Evolutionary conservation across 2,329 filamentous ascomycete genomes (phyloP).

Genomic region (Verticillium nonalfalfae): DNA sequence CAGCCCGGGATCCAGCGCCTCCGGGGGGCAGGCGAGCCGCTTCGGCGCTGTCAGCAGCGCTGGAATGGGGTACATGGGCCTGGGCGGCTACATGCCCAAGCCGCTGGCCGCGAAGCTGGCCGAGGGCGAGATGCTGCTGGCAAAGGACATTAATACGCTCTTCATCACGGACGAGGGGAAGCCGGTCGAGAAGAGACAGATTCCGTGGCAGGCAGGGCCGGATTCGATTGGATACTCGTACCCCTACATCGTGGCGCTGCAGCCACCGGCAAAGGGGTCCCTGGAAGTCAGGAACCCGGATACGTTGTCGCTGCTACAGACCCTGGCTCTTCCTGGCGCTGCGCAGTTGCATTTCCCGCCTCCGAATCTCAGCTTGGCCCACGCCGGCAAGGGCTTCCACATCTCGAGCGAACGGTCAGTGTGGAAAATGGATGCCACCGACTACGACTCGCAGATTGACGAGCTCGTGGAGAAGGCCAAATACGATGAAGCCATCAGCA

Average conservation of each 20-base stretch:
- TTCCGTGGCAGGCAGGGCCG: conserved; percentile 86
- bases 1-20: conserved; percentile 63
- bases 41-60: conserved; percentile 79
- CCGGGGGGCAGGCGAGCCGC: conserved; percentile 58
- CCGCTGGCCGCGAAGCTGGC: conserved; percentile 78
- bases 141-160: conserved; percentile 94
- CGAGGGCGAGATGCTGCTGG: conserved; percentile 81
- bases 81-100: conserved; percentile 85
- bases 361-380: conserved; percentile 87
- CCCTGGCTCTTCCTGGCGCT: conserved; percentile 73
- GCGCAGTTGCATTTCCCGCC: conserved; percentile 86
- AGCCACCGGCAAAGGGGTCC: conserved; percentile 73
- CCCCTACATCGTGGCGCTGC: conserved; percentile 85
- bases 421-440: conserved; percentile 92
- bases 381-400: conserved; percentile 92
- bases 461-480: conserved; percentile 67
- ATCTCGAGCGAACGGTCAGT: conserved; percentile 86
- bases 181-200: conserved; percentile 73
- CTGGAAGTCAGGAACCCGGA: conserved; percentile 91
- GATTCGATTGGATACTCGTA: conserved; percentile 95
- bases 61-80: conserved; percentile 94
- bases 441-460: conserved; percentile 85
- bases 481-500: conserved; percentile 87
- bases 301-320: conserved; percentile 84
- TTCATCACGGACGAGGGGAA: conserved; percentile 85